Percentiles rank a stretch among this genome's conserved stretches.
Conservation (phyloP, 2,329 filamentous ascomycete species). For the Calonectria pteridis region DNA sequence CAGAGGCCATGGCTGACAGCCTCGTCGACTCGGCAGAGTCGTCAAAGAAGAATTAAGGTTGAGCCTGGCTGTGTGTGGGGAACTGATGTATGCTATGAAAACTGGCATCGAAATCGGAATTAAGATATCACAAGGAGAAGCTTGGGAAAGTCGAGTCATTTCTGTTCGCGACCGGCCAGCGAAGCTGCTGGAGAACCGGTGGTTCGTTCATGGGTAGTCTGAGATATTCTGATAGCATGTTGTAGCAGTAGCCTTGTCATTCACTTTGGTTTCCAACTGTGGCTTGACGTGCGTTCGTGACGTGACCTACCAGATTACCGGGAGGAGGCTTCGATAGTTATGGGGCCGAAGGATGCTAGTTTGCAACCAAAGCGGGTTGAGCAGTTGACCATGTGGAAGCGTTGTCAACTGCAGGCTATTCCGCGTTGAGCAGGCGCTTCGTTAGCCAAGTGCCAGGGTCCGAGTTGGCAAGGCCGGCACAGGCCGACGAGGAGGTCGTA, state of each 20-base stretch:
- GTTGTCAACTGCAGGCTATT: not conserved
- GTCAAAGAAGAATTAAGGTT: slow-evolving; percentile 51
- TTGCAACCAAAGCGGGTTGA: not conserved
- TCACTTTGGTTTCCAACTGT: slow-evolving; percentile 22
- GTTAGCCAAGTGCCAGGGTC: slow-evolving; percentile 7
- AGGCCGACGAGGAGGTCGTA: slow-evolving; percentile 17
- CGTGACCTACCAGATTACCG: not conserved
- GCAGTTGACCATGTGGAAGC: not conserved
- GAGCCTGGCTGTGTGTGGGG: not conserved
- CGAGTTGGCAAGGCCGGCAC: not conserved
- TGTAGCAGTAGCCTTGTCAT: slow-evolving; percentile 38
- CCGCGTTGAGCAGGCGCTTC: not conserved
- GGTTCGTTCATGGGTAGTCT: slow-evolving; percentile 29
- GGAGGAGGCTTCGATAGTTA: slow-evolving; percentile 2
- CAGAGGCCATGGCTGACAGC: slow-evolving; percentile 70
- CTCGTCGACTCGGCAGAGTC: slow-evolving; percentile 56
- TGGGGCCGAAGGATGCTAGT: not conserved
- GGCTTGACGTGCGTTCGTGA: not conserved
- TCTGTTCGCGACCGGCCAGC: slow-evolving; percentile 23
- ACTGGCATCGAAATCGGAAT: not conserved
- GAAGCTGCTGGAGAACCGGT: slow-evolving; percentile 19
- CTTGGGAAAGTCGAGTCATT: slow-evolving; percentile 23
- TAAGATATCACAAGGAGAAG: slow-evolving; percentile 8
- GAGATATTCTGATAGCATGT: slow-evolving; percentile 34
- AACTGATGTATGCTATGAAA: not conserved